Base-by-base conservation (phyloP, 1,284 basidiomycete species). In the Malassezia obtusa region DNA sequence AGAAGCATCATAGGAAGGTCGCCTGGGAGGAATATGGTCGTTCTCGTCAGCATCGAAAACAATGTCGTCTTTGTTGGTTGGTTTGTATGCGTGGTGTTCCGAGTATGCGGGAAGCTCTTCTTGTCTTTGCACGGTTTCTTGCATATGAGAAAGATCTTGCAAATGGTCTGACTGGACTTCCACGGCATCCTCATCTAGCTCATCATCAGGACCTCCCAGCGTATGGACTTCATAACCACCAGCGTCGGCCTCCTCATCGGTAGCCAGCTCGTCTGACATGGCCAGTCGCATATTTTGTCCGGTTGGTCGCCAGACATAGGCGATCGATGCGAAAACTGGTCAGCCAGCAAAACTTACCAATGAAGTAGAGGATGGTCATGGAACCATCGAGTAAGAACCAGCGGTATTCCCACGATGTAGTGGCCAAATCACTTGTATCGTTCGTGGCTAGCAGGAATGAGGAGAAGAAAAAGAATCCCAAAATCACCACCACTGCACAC, bases 361-460 rank as follows among this genome's bases (percentile, higher is more conserved):
- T 50, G 39, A 75, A 60, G 53, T 75, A 75, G 9, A 75, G 82
- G 26, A 89, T 78, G 1, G 86, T 82, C 26, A 96, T 80, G 80
- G 89, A 95, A n/a, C 90, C 94, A 67, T 98, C 94, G 38, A 98
- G 80, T 14, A 98, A 77, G 82, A 90, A 89, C 94, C 94, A 99
- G 46, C 91, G 83, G 49, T 83, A 82, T 60, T 81, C 81, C 92
- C 92, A 98, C n/a, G 88, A 87, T 59, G 85, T 84, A 1, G 91
- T 86, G 7, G 87, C 85, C 69, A 92, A 96, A 70, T 92, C 86
- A 80, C 94, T 88, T 0, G 49, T 37, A 17, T 35, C 22, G 26
- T 17, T 50, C 28, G 37, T 50, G 22, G 36, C 22, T 17, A 56
- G 26, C 14, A 50, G 9, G 10, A 39, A 32, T 5, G 45, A 36